Evolutionary conservation across 1,284 basidiomycete species (phyloP).

Genomic region (Cutaneotrichosporon sp.): DNA sequence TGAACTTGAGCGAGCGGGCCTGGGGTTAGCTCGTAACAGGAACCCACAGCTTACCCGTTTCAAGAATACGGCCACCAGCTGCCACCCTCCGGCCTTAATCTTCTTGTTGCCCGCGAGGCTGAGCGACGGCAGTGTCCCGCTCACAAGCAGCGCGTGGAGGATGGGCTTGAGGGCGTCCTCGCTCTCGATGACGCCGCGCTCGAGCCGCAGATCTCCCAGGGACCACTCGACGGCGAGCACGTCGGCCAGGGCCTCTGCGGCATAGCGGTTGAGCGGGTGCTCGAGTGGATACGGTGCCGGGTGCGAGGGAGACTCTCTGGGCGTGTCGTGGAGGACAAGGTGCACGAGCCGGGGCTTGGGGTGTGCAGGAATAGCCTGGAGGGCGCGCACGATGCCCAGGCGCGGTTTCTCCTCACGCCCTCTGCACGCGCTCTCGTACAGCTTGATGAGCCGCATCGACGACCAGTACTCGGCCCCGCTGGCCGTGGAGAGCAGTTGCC

Average conservation of each 20-base stretch:
- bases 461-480: slow-evolving; percentile 53
- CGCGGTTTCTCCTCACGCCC: slow-evolving; percentile 61
- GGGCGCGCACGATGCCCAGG: slow-evolving; percentile 66
- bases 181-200: slow-evolving; percentile 72
- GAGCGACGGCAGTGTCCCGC: slow-evolving; percentile 75
- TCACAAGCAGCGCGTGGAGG: slow-evolving; percentile 84
- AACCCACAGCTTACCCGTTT: slow-evolving; percentile 59
- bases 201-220: slow-evolving; percentile 73
- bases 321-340: slow-evolving; percentile 32
- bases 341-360: slow-evolving; percentile 41
- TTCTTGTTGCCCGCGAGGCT: slow-evolving; percentile 84
- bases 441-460: slow-evolving; percentile 40
- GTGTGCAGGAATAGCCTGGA: slow-evolving; percentile 58
- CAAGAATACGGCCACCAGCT: slow-evolving; percentile 76
- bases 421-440: slow-evolving; percentile 53
- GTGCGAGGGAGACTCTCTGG: slow-evolving; percentile 5
- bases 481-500: slow-evolving; percentile 62
- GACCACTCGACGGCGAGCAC: slow-evolving; percentile 89
- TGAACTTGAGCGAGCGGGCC: slow-evolving; percentile 73
- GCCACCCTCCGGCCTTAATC: slow-evolving; percentile 76
- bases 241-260: slow-evolving; percentile 79
- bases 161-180: slow-evolving; percentile 85
- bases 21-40: slow-evolving; percentile 40
- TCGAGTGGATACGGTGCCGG: slow-evolving; percentile 38
- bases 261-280: slow-evolving; percentile 64